Base-by-base conservation (phyloP, 2,329 filamentous ascomycete species). In the Fusarium beomiforme region DNA sequence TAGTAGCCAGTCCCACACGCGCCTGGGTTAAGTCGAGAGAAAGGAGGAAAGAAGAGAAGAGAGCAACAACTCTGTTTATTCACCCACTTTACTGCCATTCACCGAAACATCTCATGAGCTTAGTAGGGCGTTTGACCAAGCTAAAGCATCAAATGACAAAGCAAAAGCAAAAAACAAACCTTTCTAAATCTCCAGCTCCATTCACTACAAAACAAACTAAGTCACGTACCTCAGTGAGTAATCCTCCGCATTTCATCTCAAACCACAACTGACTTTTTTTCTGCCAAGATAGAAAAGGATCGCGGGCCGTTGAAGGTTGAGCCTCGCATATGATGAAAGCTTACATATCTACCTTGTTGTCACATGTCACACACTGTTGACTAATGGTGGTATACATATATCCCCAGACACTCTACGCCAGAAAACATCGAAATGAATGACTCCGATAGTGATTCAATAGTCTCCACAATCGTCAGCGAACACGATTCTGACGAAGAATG, bases 401-500 rank as follows among this genome's bases (percentile, higher is more conserved):
- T 12, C n/a, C 57, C 62, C 51, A 31, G 46, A 46, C 42, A 46
- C 34, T 13, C 36, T 13, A 29, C 59, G 26, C 50, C 59, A 55
- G 31, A 51, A 31, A 47, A 62, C 10, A 12, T n/a, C 9, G 56
- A 53, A 24, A 44, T 68, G 66, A 53, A 62, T 11, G 65, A 73
- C 24, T 69, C 76, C 17, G 79, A 82, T 34, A 71, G 67, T n/a
- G 60, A 76, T 21, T 81, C 79, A 8, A 24, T 81, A 29, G 72
- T 78, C 6, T 83, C 81, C 13, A 80, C 81, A 6, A 66, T 79
- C 14, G 76, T 76, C 17, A 76, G 79, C 23, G 71, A 75, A 10
- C 56, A 71, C 39, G 82, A 84, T 6, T 77, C 81, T 13, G 80
- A 84, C 19, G 78, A 83, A 8, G 84, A 86, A 65, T 90, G 85